A percentile compares a stretch with the other conserved stretches of the same genome.
These are phyloP conservation scores for Platismatia glauca DNA, from an alignment of 495 filamentous ascomycete species.

Conservation along the genomic window DNA sequence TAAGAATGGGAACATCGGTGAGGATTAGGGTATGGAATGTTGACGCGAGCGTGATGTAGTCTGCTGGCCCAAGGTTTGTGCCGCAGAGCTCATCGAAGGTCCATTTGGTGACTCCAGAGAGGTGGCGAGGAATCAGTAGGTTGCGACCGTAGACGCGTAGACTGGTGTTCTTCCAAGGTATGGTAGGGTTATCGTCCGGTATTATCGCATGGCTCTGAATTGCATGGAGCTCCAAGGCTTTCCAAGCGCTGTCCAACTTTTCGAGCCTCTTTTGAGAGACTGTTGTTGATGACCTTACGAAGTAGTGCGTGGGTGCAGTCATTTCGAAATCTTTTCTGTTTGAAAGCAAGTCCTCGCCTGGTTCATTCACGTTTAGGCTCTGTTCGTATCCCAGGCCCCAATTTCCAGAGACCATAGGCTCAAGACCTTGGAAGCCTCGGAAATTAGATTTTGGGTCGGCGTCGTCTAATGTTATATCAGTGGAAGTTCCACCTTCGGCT, in stretches of 20 bases:
- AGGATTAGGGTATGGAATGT: conserved; percentile 62
- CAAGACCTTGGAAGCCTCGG: conserved; percentile 14
- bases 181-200: background rate
- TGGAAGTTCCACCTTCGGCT: conserved; percentile 19
- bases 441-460: background rate
- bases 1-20: conserved; percentile 48
- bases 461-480: conserved; percentile 7
- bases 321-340: background rate
- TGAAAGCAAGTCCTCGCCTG: background rate
- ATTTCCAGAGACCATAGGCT: conserved; percentile 18
- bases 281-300: background rate
- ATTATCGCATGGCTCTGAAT: background rate
- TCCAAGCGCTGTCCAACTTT: conserved; percentile 10
- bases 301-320: conserved; percentile 14
- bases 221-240: background rate
- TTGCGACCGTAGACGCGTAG: conserved; percentile 52
- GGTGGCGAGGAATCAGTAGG: conserved; percentile 42
- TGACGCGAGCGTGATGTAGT: conserved; percentile 63
- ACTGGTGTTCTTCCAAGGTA: conserved; percentile 38
- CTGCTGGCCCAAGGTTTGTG: conserved; percentile 52
- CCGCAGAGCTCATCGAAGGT: conserved; percentile 51
- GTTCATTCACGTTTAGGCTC: conserved; percentile 13
- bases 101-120: conserved; percentile 43
- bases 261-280: background rate
- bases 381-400: conserved; percentile 23